A percentile compares a stretch with the other conserved stretches of the same genome.
Conservation (phyloP, 2,329 filamentous ascomycete species). For the Penicillium aurantiogriseum region DNA sequence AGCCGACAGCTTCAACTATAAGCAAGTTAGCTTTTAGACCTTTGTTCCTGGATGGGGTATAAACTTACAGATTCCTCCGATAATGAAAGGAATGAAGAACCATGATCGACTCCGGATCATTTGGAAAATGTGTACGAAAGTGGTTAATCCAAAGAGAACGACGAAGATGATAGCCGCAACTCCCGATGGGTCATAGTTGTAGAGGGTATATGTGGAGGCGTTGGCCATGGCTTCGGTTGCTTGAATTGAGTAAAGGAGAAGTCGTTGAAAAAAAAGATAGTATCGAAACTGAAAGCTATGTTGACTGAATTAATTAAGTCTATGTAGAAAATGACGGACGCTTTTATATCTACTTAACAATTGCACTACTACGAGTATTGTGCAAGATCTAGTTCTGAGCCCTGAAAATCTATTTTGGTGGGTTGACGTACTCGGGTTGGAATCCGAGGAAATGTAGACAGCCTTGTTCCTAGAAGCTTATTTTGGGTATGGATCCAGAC, state of each 20-base stretch:
- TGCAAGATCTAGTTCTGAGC: not conserved
- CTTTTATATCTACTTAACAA: not conserved
- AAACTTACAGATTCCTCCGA: conserved; percentile 4
- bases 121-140: not conserved
- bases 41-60: not conserved
- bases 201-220: not conserved
- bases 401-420: not conserved
- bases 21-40: not conserved
- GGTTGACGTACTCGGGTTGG: not conserved
- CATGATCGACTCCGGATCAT: not conserved
- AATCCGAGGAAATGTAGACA: not conserved
- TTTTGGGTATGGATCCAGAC: not conserved
- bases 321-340: not conserved
- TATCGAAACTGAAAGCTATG: not conserved
- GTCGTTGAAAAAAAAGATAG: not conserved
- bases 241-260: not conserved
- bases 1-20: conserved; percentile 1
- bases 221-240: not conserved
- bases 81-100: conserved; percentile 1
- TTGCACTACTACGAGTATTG: not conserved
- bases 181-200: not conserved
- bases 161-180: not conserved
- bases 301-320: not conserved
- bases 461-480: not conserved
- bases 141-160: not conserved